These are phyloP conservation scores for Hymenoscyphus linearis DNA, from an alignment of 2,329 filamentous ascomycete species.

Conservation along the genomic window DNA sequence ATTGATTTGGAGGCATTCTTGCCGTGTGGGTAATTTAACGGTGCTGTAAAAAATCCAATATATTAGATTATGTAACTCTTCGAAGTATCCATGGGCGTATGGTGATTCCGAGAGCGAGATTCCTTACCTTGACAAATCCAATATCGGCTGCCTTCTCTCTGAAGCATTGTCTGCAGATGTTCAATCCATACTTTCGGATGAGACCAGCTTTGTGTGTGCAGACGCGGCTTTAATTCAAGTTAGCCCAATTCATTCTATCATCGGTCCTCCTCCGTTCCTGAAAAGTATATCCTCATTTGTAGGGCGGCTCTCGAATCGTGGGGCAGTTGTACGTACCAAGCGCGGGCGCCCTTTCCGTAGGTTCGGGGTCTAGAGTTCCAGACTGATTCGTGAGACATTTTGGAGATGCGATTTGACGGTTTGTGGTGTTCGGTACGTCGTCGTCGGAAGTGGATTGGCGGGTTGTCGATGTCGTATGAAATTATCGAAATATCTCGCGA, in stretches of 20 bases:
- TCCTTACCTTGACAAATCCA: constrained; percentile 63
- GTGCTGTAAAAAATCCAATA: not conserved
- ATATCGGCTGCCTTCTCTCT: constrained; percentile 68
- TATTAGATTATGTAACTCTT: not conserved
- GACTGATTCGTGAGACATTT: constrained; percentile 91
- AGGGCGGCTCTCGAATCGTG: not conserved
- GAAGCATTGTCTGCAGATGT: constrained; percentile 79
- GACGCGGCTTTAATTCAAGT: constrained; percentile 54
- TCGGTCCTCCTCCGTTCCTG: not conserved
- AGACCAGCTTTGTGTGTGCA: constrained; percentile 97
- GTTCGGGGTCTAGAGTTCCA: constrained; percentile 98
- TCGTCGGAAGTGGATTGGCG: constrained; percentile 1
- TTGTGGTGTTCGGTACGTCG: constrained; percentile 1
- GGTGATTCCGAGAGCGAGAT: not conserved
- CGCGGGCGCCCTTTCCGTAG: constrained; percentile 94
- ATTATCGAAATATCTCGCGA: constrained; percentile 7
- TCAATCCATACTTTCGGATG: constrained; percentile 99
- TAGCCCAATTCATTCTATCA: constrained; percentile 7
- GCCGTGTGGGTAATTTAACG: constrained; percentile 5
- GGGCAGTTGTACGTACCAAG: constrained; percentile 63
- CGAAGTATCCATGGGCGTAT: not conserved
- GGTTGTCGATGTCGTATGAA: constrained; percentile 5
- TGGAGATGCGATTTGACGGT: constrained; percentile 22
- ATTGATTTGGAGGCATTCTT: not conserved
- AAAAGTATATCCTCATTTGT: not conserved